phyloP scores from a whole-genome alignment of 2,329 filamentous ascomycete species.

The Nannizziopsis barbatae region DNA sequence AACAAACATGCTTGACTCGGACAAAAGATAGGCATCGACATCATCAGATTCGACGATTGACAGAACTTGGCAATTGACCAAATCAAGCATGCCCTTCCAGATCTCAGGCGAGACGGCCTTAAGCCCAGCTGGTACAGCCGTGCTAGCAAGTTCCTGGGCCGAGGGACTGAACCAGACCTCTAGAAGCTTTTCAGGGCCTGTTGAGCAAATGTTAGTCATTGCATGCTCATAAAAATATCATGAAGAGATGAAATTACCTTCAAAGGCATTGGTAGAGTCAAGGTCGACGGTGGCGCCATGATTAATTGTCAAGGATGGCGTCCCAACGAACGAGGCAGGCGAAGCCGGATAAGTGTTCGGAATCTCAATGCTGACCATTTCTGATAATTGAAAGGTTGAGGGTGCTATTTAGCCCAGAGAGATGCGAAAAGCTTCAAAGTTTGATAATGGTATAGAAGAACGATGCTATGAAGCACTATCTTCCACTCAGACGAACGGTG shows the following conservation, averaged over 20 bases:
- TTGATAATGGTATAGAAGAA: slow-evolving; percentile 18
- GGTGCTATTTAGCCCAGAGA: neutral
- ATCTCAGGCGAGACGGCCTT: slow-evolving; percentile 73
- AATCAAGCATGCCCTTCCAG: slow-evolving; percentile 94
- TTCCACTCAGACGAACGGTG: slow-evolving; percentile 95
- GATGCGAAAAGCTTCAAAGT: neutral
- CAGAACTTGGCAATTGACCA: slow-evolving; percentile 96
- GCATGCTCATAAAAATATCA: neutral
- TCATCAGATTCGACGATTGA: slow-evolving; percentile 88
- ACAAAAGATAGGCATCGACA: slow-evolving; percentile 91
- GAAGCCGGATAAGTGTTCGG: slow-evolving; percentile 74
- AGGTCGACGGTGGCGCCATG: slow-evolving; percentile 85
- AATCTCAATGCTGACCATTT: slow-evolving; percentile 77
- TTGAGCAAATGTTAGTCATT: slow-evolving; percentile 17
- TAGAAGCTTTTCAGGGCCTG: slow-evolving; percentile 88
- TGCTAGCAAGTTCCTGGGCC: slow-evolving; percentile 57
- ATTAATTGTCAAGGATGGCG: slow-evolving; percentile 91
- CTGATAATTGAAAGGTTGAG: slow-evolving; percentile 30
- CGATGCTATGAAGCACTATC: slow-evolving; percentile 68
- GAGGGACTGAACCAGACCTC: slow-evolving; percentile 96
- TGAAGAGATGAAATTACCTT: slow-evolving; percentile 48
- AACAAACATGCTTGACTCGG: slow-evolving; percentile 99
- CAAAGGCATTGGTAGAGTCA: slow-evolving; percentile 92
- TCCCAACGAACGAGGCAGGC: slow-evolving; percentile 62
- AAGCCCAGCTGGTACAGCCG: slow-evolving; percentile 62